Evolutionary conservation across 2,329 filamentous ascomycete species (phyloP), one percentile per base, ranked within the genome.

Genomic region (Beauveria medogensis): DNA sequence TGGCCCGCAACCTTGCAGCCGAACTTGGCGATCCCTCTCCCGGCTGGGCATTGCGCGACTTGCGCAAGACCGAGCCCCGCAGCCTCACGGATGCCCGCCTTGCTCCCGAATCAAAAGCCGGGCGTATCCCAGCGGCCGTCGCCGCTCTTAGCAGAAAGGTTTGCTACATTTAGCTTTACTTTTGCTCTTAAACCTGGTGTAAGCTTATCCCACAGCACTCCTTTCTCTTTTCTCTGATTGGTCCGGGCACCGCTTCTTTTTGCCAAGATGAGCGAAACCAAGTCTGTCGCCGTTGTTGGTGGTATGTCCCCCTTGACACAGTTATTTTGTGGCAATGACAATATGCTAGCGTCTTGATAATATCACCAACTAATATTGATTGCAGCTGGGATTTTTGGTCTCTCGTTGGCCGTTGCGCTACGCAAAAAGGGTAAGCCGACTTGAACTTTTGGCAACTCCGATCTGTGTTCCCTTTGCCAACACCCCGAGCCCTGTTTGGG

Each of bases 311-410:
- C 43, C 16, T 34, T 20, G 20, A 18, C 26, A 30, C 22, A 2
- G 1, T 26, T 8, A 28, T 57, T 26, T 22, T n/a, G 4, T 43
- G 30, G 28, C 8, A 34, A 53, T 46, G 24, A n/a, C n/a, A 22
- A 26, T 46, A 14, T 34, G 24, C 34, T 30, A 51, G 43, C 28
- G 30, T 60, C 18, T 14, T 9, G 26, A 22, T 28, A 44, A 4
- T 5, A 40, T 40, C 12, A 30, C 48, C 41, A 14, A 62, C 41
- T 20, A 53, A 48, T 47, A 52, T 55, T 44, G 54, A 20, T 55
- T 60, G 9, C 16, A 68, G 67, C 67, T 50, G 67, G 67, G 37
- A 63, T 68, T 20, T 68, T 68, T 43, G 67, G 67, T 41, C 63
- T 67, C 3, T 68, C 67, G 24, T 47, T 68, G n/a, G 65, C 66